Conservation (phyloP, 2,329 filamentous ascomycete species). For the Exophiala mesophila region DNA sequence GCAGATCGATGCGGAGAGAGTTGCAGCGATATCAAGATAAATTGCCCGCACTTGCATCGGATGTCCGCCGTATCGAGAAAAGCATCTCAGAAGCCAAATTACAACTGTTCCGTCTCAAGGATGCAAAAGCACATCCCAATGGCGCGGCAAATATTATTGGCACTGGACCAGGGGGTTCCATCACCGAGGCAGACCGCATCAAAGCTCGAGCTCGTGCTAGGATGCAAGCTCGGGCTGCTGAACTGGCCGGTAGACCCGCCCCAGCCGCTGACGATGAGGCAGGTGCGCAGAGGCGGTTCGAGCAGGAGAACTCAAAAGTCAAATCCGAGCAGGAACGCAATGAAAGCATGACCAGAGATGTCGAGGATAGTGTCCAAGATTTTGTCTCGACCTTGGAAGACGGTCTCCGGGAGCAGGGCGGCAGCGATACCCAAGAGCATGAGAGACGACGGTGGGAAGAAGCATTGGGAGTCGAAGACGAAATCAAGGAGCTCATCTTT, state of each 20-base stretch:
- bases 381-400: slow-evolving; percentile 82
- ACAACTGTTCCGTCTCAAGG: slow-evolving; percentile 87
- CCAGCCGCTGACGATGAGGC: slow-evolving; percentile 66
- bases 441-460: slow-evolving; percentile 95
- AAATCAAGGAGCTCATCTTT: slow-evolving; percentile 96
- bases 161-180: slow-evolving; percentile 80
- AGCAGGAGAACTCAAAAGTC: slow-evolving; percentile 78
- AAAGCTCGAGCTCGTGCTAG: slow-evolving; percentile 94
- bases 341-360: slow-evolving; percentile 92
- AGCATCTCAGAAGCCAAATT: slow-evolving; percentile 86
- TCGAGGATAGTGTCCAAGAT: slow-evolving; percentile 90
- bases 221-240: slow-evolving; percentile 97
- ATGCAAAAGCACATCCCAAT: slow-evolving; percentile 84
- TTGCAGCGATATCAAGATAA: slow-evolving; percentile 84
- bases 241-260: slow-evolving; percentile 77
- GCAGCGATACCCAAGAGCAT: slow-evolving; percentile 75
- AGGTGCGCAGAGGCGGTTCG: slow-evolving; percentile 76
- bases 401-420: slow-evolving; percentile 73
- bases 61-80: slow-evolving; percentile 85
- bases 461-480: slow-evolving; percentile 89
- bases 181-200: slow-evolving; percentile 90
- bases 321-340: slow-evolving; percentile 87
- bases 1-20: slow-evolving; percentile 79
- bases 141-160: slow-evolving; percentile 78
- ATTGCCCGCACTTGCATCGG: slow-evolving; percentile 84